Evolutionary conservation across 495 filamentous ascomycete genomes (phyloP).

Genomic region (Aspergillus coremiiformis): DNA sequence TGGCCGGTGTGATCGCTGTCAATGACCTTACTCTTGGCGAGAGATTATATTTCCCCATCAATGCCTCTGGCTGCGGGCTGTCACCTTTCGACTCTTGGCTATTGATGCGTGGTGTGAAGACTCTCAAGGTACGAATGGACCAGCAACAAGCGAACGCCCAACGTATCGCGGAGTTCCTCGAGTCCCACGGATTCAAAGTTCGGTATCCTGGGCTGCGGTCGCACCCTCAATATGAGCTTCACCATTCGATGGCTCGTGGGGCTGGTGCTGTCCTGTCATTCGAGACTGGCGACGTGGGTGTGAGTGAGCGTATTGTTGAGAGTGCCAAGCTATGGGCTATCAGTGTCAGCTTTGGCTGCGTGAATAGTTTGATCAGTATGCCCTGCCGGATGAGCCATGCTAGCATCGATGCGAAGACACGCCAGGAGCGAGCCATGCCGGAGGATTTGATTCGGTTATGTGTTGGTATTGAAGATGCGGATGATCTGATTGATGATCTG

Average conservation of each 20-base stretch:
- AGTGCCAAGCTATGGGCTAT: constrained; percentile 88
- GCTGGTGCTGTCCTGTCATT: constrained; percentile 92
- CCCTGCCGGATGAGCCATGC: constrained; percentile 99
- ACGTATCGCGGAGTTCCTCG: constrained; percentile 84
- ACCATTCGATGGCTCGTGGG: constrained; percentile 89
- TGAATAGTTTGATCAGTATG: constrained; percentile 98
- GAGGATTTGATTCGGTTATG: constrained; percentile 94
- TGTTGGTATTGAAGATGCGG: constrained; percentile 90
- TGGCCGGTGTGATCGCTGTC: constrained; percentile 92
- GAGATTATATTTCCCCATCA: constrained; percentile 92
- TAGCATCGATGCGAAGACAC: constrained; percentile 91
- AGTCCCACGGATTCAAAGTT: constrained; percentile 84
- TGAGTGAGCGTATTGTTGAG: constrained; percentile 91
- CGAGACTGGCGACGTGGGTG: constrained; percentile 75
- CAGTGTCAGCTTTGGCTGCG: constrained; percentile 93
- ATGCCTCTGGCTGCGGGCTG: constrained; percentile 86
- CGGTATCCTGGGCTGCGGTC: constrained; percentile 89
- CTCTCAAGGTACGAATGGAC: constrained; percentile 94
- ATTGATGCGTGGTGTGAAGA: constrained; percentile 89
- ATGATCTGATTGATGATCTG: constrained; percentile 91
- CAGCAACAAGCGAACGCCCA: constrained; percentile 92
- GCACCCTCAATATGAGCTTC: constrained; percentile 92
- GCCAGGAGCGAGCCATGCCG: constrained; percentile 81
- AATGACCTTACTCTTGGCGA: constrained; percentile 76
- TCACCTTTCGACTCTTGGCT: constrained; percentile 95